Evolutionary conservation across 129 eudicot species (phyloP).

Genomic region (Daucus carota): DNA sequence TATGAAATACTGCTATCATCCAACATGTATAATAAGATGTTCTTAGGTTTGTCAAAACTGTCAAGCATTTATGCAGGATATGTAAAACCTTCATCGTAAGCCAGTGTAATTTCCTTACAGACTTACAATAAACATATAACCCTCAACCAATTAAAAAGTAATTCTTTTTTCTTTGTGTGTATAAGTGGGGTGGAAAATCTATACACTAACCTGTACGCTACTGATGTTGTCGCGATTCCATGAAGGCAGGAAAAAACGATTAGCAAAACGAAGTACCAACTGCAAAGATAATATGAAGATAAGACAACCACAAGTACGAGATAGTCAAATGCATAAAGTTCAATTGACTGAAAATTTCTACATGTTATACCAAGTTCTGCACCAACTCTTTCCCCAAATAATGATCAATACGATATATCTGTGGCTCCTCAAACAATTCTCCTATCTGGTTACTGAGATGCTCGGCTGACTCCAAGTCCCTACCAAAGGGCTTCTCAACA

Average conservation of each 20-base stretch:
- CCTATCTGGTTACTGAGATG: conserved; percentile 92
- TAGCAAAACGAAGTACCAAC: conserved; percentile 99
- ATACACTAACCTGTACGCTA: conserved; percentile 68
- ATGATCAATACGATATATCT: conserved; percentile 96
- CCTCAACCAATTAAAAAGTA: background rate
- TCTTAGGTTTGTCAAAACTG: background rate
- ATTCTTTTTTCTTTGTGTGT: background rate
- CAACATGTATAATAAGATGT: background rate
- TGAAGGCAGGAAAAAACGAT: conserved; percentile 86
- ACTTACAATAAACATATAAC: background rate
- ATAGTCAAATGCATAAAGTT: background rate
- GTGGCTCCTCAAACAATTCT: conserved; percentile 86
- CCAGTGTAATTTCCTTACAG: background rate
- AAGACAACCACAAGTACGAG: background rate
- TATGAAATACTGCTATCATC: background rate
- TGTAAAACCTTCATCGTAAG: background rate
- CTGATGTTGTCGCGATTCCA: conserved; percentile 97
- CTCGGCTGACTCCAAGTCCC: conserved; percentile 90
- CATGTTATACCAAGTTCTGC: conserved; percentile 74
- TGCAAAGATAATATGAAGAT: conserved; percentile 25
- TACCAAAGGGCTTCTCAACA: conserved; percentile 99
- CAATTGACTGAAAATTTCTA: background rate
- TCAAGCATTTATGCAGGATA: background rate
- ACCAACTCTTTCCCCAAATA: conserved; percentile 97
- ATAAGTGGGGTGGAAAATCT: conserved; percentile 1